Evolutionary conservation across 2,329 filamentous ascomycete genomes (phyloP), one percentile per base, ranked within the genome.

Genomic region (Karstenula rhodostoma): DNA sequence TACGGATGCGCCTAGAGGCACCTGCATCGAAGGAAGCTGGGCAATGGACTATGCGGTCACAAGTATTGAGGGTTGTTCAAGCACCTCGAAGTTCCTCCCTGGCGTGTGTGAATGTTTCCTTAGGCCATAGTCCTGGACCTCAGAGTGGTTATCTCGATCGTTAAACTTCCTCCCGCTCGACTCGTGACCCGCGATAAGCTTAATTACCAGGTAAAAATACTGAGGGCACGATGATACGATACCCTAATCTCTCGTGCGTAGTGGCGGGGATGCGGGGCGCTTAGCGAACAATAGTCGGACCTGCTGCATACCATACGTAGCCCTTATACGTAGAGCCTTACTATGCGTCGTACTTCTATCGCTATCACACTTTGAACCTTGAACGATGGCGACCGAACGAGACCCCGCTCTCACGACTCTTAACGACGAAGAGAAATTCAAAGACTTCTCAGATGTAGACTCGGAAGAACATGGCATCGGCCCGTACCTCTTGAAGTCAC

Each of bases 391-490:
- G 3, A 17, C 17, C 23, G 5, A 44, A 25, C 35, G 35, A 25
- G 35, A 51, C 13, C 17, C 47, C 37, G 46, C 47, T 2, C 25
- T 37, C 15, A 17, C 35, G 12, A 51, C 56, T 12, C 35, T 51
- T 10, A 47, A 22, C 22, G 47, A 51, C 15, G 56, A 57, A 52
- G 47, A 57, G 25, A 57, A 51, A 9, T 51, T 51, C 56, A 57
- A 57, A 46, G 56, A 51, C 27, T 57, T 43, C n/a, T 51, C 47
- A 25, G 35, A 57, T n/a, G 27, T 51, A 7, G 47, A 46, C 13
- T 51, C 47, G 13, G 25, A 46, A 37, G 35, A 56, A 5, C 22
- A 32, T 56, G 19, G 25, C 12, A 13, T 15, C 12, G 25, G 17
- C 32, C 29, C 17, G 12, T 43, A 50, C 22, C 47, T 12, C 17